Evolutionary conservation across 2,329 filamentous ascomycete species (phyloP), one percentile per base, ranked within the genome.

Genomic region (Metarhizium robertsii): DNA sequence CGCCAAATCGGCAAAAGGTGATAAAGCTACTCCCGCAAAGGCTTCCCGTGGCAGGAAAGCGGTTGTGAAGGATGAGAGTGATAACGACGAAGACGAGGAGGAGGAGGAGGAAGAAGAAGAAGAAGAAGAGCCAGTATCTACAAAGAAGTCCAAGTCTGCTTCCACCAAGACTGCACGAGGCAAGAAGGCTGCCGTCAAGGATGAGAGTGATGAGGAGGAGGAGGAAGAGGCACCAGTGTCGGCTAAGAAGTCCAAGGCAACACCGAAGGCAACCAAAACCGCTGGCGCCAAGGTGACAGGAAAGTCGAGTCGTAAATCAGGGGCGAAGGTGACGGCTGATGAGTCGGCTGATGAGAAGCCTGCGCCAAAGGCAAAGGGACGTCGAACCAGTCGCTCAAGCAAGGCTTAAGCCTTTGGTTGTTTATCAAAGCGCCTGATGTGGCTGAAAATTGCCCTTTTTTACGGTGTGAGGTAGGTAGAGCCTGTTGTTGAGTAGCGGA

Each of bases 351-450:
- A 60, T 8, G 56, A 59, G 20, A 57, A 61, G 47, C 56, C 59
- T 34, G 68, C 62, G 5, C 61, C 69, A 13, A 73, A 69, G 62
- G 59, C 66, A 47, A 61, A 57, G 53, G 53, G 50, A 13, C 56
- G 54, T 32, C 53, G 56, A 11, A 36, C 6, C 43, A 40, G 65
- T 46, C 66, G 67, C 29, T 55, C 65, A 52, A 60, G 62, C 59
- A 66, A 64, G 61, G 58, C 57, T 16, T 63, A 55, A 47, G 32
- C 34, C 25, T 2, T 16, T 30, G 45, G 8, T 11, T 13, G 45
- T 30, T 30, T 47, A 11, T 30, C 13, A 48, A 40, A 40, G 38
- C 11, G 13, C 4, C 8, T 40, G 38, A 16, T 16, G 38, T 40
- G 11, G 38, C 38, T 40, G 38, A 16, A 18, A 8, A 6, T 29